A percentile compares a stretch with the other conserved stretches of the same genome.
Conservation (phyloP, 1,284 basidiomycete species). For the Sanghuangporus sanghuang region DNA sequence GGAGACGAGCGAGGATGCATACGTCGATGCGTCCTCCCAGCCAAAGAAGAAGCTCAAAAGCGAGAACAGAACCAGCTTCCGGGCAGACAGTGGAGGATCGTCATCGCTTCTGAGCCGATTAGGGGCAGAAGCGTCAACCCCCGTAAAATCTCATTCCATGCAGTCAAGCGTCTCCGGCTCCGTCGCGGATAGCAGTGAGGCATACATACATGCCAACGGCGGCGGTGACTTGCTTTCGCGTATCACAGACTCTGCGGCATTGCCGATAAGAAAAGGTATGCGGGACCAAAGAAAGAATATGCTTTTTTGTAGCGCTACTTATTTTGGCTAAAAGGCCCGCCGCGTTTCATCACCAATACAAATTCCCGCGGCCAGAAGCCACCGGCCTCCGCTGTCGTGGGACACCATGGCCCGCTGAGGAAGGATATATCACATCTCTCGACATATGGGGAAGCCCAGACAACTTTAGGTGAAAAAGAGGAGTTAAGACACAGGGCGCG, state of each 20-base stretch:
- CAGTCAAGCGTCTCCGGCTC: neutral
- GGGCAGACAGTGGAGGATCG: conserved; percentile 18
- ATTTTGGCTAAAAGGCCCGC: neutral
- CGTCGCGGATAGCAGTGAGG: neutral
- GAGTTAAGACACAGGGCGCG: neutral
- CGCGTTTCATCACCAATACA: neutral
- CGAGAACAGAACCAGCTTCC: conserved; percentile 8
- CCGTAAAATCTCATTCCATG: neutral
- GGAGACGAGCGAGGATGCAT: neutral
- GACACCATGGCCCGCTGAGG: neutral
- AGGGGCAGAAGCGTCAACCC: neutral
- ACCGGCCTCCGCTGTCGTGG: conserved; percentile 3
- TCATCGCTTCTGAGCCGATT: conserved; percentile 41
- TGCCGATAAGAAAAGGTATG: neutral
- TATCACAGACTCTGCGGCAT: neutral
- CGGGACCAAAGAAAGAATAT: neutral
- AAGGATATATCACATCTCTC: neutral
- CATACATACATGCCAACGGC: neutral
- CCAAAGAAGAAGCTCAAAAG: conserved; percentile 32
- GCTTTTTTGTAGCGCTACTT: neutral
- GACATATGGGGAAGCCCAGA: neutral
- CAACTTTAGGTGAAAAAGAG: neutral
- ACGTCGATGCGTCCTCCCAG: conserved; percentile 19
- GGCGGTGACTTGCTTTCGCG: neutral
- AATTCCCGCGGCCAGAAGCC: neutral